Base-by-base conservation (phyloP, 306 rosid genomes). In the Fagus sylvatica region DNA sequence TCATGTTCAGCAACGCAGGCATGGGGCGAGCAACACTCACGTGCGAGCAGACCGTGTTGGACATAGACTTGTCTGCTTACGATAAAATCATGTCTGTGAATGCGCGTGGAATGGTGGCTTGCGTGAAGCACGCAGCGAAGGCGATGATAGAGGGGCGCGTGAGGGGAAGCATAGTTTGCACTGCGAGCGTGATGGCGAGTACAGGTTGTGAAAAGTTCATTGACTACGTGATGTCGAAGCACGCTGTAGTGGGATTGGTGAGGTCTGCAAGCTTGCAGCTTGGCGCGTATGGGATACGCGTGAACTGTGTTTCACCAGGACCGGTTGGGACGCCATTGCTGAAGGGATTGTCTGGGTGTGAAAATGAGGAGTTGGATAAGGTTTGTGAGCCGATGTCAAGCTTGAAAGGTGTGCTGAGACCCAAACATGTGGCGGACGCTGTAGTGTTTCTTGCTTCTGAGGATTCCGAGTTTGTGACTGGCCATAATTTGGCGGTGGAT, bases 1-100 rank as follows among this genome's bases (percentile, higher is more conserved):
- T 91, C 54, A 86, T 88, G 91, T 86, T 91, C 78, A 87, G 91
- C 82, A 89, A 84, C 71, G 93, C 88, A 0, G 90, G 91, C 1
- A 53, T 86, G 51, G 51, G 6, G 0, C 51, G 1, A 83, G 83
- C 56, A 40, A 9, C 8, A 56, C 75, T 9, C 11, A 4, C 5
- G 49, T 39, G 13, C 6, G 62, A 72, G 0, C 90, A 90, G 69
- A 80, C 76, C 1, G 15, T 87, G 0, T 12, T 80, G 4, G 89
- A 91, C 32, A 86, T 89, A 11, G 79, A 89, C 59, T 11, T 91
- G 15, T 36, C 83, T 2, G 51, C 70, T 13, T 54, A 79, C 2
- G 85, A 87, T 68, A 55, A 41, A 1, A 12, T 88, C 10, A 65
- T 85, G 8, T 30, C 74, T 0, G 61, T 82, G 16, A 88, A 90